phyloP scores from a whole-genome alignment of 352 stramenopile genomes.

The Phytophthora hybrid region DNA sequence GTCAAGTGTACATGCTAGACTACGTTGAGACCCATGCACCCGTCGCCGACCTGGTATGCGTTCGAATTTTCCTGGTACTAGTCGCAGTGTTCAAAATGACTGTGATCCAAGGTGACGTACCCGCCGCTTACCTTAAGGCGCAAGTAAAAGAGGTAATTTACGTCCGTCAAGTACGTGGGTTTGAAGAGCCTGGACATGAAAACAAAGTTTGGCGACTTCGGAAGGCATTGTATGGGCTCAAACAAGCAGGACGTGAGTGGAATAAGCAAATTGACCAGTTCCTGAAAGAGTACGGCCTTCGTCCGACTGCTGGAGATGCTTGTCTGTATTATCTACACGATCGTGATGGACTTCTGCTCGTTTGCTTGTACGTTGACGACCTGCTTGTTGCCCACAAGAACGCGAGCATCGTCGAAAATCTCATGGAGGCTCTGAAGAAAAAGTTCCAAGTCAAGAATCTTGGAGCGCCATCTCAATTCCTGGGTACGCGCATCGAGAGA shows the following conservation, averaged over 20 bases:
- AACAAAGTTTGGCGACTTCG: slow-evolving; percentile 3
- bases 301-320: neutral
- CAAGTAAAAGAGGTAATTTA: neutral
- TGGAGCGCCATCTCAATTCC: neutral
- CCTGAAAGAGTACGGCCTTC: neutral
- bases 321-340: slow-evolving; percentile 1
- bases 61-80: slow-evolving; percentile 3
- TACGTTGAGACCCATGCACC: neutral
- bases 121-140: slow-evolving; percentile 11
- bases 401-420: neutral
- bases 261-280: slow-evolving; percentile 4
- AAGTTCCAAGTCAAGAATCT: slow-evolving; percentile 7
- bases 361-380: slow-evolving; percentile 16
- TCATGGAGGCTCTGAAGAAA: neutral
- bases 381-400: slow-evolving; percentile 1
- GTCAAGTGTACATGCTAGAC: neutral
- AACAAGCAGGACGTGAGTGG: slow-evolving; percentile 8
- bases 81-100: no score
- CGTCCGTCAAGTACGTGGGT: no score
- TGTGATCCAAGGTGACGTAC: neutral
- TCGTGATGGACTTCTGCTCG: neutral
- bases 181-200: neutral
- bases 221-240: slow-evolving; percentile 15
- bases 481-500: slow-evolving; percentile 3
- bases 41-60: neutral